phyloP scores from a whole-genome alignment of 2,329 filamentous ascomycete genomes.

The Penicillium sp. region DNA sequence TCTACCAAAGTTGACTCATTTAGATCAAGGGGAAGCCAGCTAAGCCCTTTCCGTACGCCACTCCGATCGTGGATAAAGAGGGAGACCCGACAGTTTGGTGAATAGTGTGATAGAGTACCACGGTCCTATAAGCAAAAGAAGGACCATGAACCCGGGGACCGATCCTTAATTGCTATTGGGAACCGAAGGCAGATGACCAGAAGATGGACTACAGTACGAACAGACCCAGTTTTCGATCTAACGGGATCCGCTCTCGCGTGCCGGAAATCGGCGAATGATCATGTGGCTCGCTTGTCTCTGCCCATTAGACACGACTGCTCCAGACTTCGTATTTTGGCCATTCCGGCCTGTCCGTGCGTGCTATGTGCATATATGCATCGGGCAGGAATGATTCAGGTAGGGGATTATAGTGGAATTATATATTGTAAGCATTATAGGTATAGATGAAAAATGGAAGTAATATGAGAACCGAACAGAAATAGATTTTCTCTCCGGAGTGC shows the following conservation, averaged over 20 bases:
- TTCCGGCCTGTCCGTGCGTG: conserved; percentile 20
- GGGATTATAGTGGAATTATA: no score
- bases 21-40: background rate
- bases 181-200: background rate
- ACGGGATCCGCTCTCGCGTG: conserved; percentile 2
- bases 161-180: background rate
- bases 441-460: background rate
- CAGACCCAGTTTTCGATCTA: background rate
- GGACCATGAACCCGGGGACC: background rate
- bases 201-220: background rate
- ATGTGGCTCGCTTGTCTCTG: conserved; percentile 20
- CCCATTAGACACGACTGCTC: conserved; percentile 6
- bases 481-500: conserved; percentile 8
- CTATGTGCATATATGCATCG: conserved; percentile 10
- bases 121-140: background rate
- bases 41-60: background rate
- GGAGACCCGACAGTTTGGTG: background rate
- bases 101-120: background rate
- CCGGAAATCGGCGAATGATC: conserved; percentile 10
- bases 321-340: conserved; percentile 19
- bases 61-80: background rate
- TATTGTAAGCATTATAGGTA: no score
- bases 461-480: no score
- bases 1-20: background rate
- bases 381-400: conserved; percentile 11